phyloP scores from a whole-genome alignment of 1,139 yeast genomes.

The Kodamaea arcana region DNA sequence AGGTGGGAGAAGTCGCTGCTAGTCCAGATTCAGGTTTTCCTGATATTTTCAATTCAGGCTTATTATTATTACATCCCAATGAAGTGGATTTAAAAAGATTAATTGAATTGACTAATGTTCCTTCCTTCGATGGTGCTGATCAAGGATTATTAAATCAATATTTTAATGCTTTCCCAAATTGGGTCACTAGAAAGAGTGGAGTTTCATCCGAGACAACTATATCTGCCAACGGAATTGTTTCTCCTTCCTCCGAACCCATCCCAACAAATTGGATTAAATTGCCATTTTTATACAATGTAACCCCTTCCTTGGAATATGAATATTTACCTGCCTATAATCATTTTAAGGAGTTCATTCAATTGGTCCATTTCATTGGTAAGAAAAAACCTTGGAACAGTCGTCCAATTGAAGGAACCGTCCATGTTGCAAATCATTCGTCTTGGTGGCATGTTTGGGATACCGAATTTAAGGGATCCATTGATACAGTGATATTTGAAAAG shows the following conservation, averaged over 20 bases:
- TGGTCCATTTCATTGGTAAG: constrained; percentile 80
- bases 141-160: constrained; percentile 87
- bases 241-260: not conserved
- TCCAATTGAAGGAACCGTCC: constrained; percentile 8
- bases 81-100: constrained; percentile 42
- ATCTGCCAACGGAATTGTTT: constrained; percentile 8
- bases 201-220: constrained; percentile 1
- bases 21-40: constrained; percentile 97
- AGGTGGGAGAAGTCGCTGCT: constrained; percentile 51
- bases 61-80: constrained; percentile 65
- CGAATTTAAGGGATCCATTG: constrained; percentile 22
- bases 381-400: constrained; percentile 71
- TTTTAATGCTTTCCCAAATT: constrained; percentile 51
- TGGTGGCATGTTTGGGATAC: constrained; percentile 48
- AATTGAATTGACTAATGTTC: constrained; percentile 25
- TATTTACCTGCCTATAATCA: constrained; percentile 74
- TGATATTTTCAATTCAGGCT: constrained; percentile 89
- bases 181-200: constrained; percentile 24
- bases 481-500: constrained; percentile 8
- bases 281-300: constrained; percentile 82
- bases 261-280: constrained; percentile 55
- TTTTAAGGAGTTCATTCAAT: constrained; percentile 44
- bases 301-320: constrained; percentile 78
- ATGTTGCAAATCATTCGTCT: constrained; percentile 17
- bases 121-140: constrained; percentile 89